These are phyloP conservation scores for Pyrus hybrid DNA, from an alignment of 331 rosid genomes.

Conservation along the genomic window DNA sequence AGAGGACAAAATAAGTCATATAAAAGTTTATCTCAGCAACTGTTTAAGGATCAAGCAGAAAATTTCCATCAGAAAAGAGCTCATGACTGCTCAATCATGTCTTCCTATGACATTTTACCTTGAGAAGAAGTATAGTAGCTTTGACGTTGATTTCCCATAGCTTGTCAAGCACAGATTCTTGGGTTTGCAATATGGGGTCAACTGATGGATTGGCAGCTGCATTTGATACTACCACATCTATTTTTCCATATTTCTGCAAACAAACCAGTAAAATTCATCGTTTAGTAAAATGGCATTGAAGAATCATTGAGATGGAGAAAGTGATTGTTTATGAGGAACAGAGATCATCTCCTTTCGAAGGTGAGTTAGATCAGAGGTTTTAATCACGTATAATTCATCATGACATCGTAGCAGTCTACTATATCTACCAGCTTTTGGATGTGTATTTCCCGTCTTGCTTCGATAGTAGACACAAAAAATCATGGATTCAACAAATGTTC, in stretches of 20 bases:
- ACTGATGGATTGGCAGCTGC: slow-evolving; percentile 91
- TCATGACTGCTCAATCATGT: background rate
- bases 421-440: too few relatives aligned
- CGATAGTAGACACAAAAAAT: background rate
- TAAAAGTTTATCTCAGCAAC: too few relatives aligned
- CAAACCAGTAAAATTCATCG: slow-evolving; percentile 16
- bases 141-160: slow-evolving; percentile 96
- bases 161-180: slow-evolving; percentile 78
- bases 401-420: too few relatives aligned
- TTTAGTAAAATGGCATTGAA: slow-evolving; percentile 2
- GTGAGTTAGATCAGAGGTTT: too few relatives aligned
- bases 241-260: slow-evolving; percentile 73
- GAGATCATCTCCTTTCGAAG: too few relatives aligned
- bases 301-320: background rate
- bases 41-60: background rate
- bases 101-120: slow-evolving; percentile 36
- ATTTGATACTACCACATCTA: slow-evolving; percentile 84
- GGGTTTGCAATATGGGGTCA: slow-evolving; percentile 49
- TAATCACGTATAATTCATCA: too few relatives aligned
- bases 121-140: slow-evolving; percentile 72
- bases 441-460: background rate
- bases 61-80: background rate
- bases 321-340: too few relatives aligned
- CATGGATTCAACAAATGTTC: background rate
- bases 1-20: too few relatives aligned